Conservation (phyloP, 805 yeast species). For the Saturnispora zaruensis region DNA sequence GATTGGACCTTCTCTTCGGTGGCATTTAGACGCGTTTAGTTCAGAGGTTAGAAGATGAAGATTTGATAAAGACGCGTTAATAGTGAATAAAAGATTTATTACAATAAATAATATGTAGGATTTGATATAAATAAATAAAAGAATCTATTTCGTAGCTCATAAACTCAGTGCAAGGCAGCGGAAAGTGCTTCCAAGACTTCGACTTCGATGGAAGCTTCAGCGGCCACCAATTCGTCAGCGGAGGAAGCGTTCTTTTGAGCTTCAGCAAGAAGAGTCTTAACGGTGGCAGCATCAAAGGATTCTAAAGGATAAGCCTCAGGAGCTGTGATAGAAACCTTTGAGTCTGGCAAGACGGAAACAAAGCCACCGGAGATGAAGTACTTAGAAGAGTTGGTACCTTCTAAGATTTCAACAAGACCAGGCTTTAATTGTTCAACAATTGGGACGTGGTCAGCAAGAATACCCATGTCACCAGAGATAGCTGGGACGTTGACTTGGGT, state of each 20-base stretch:
- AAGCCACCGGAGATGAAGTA: constrained; percentile 94
- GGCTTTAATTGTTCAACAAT: constrained; percentile 93
- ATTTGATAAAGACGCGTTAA: not conserved
- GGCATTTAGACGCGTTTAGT: not conserved
- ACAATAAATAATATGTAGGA: constrained; percentile 1
- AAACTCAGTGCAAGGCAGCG: constrained; percentile 40
- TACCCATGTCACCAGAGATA: constrained; percentile 91
- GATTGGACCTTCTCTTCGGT: not conserved
- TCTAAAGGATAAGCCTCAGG: constrained; percentile 93
- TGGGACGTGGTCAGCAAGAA: constrained; percentile 96
- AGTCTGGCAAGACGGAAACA: constrained; percentile 93
- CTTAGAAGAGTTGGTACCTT: constrained; percentile 63
- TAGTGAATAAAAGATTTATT: not conserved
- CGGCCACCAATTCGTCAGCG: constrained; percentile 79
- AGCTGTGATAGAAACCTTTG: constrained; percentile 81
- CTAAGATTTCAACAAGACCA: constrained; percentile 88
- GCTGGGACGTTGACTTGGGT: constrained; percentile 93
- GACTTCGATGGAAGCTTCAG: constrained; percentile 91
- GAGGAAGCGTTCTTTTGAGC: constrained; percentile 87
- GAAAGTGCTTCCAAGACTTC: constrained; percentile 94
- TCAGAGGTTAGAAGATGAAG: not conserved
- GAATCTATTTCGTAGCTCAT: constrained; percentile 1
- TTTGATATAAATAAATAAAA: constrained; percentile 2
- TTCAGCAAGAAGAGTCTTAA: constrained; percentile 76
- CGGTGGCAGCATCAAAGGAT: constrained; percentile 70